These are phyloP conservation scores for Anthoceros angustus DNA, from an alignment of 225 moss, liverwort and hornwort species.

Conservation along the genomic window DNA sequence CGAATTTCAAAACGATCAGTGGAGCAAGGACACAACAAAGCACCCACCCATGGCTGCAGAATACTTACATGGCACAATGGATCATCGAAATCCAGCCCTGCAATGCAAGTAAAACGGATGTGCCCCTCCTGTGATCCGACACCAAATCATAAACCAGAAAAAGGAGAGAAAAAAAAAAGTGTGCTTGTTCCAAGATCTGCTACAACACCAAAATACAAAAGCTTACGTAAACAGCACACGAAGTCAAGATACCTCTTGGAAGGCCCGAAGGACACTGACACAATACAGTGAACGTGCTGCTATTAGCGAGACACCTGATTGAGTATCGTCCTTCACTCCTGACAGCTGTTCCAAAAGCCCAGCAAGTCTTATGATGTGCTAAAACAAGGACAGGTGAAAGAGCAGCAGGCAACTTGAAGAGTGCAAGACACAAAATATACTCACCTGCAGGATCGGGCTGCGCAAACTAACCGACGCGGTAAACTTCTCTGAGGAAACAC, in stretches of 20 bases:
- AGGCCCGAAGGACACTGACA: not conserved
- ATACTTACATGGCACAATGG: conserved; percentile 47
- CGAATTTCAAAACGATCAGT: conserved; percentile 3
- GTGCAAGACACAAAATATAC: not conserved
- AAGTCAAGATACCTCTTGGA: not conserved
- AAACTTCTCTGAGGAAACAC: not conserved
- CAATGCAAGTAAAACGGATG: conserved; percentile 33
- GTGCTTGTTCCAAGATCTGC: not conserved
- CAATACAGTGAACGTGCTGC: not conserved
- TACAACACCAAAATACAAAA: not conserved
- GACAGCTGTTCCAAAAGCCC: not conserved
- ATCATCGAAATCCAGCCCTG: conserved; percentile 36
- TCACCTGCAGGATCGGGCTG: not conserved
- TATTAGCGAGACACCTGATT: not conserved
- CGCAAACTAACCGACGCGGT: not conserved
- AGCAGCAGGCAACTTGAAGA: not conserved
- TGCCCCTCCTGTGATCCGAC: conserved; percentile 25
- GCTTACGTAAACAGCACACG: not conserved
- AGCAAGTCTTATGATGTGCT: not conserved
- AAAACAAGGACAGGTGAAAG: not conserved
- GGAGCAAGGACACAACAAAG: not conserved
- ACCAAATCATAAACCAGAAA: not conserved
- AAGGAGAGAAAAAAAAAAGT: not conserved
- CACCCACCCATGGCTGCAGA: no score
- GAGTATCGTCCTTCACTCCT: not conserved